A percentile compares a stretch with the other conserved stretches of the same genome.
These are phyloP conservation scores for Mariannaea elegans DNA, from an alignment of 2,329 filamentous ascomycete genomes.

Conservation along the genomic window DNA sequence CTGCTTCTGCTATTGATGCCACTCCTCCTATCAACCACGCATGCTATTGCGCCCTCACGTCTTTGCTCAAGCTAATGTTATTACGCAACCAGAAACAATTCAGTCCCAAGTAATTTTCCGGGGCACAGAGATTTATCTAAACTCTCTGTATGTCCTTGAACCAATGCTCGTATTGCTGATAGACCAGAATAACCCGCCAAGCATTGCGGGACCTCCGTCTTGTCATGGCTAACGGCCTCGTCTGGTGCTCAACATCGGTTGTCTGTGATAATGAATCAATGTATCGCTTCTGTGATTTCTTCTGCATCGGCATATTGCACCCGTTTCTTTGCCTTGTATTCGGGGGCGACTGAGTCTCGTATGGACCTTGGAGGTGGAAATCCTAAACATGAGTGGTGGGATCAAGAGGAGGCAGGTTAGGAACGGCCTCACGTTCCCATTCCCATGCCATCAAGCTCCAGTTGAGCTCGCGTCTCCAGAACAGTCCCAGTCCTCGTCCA, in stretches of 20 bases:
- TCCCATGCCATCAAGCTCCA: constrained; percentile 88
- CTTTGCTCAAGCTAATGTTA: constrained; percentile 33
- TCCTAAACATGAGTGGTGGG: constrained; percentile 61
- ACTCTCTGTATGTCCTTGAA: constrained; percentile 53
- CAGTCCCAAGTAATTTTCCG: constrained; percentile 34
- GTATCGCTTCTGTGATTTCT: constrained; percentile 19
- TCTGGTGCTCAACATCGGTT: constrained; percentile 20
- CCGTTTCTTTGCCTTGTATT: constrained; percentile 20
- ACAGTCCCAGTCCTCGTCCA: constrained; percentile 71
- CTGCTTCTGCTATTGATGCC: constrained; percentile 2
- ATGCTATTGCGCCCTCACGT: neutral
- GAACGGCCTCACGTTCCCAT: constrained; percentile 63
- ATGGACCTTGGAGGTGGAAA: constrained; percentile 52
- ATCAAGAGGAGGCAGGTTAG: constrained; percentile 53
- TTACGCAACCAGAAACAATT: constrained; percentile 33
- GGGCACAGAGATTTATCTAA: constrained; percentile 61
- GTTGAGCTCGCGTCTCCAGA: constrained; percentile 81
- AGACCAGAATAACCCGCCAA: constrained; percentile 32
- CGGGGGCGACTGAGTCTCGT: constrained; percentile 43
- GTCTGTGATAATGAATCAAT: constrained; percentile 29
- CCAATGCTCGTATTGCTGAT: constrained; percentile 34
- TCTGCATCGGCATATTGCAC: constrained; percentile 14
- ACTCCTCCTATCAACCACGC: constrained; percentile 5
- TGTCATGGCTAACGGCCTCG: constrained; percentile 14
- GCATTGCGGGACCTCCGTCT: constrained; percentile 18